These are phyloP conservation scores for Rhizodiscina lignyota DNA, from an alignment of 495 filamentous ascomycete species.

Conservation along the genomic window DNA sequence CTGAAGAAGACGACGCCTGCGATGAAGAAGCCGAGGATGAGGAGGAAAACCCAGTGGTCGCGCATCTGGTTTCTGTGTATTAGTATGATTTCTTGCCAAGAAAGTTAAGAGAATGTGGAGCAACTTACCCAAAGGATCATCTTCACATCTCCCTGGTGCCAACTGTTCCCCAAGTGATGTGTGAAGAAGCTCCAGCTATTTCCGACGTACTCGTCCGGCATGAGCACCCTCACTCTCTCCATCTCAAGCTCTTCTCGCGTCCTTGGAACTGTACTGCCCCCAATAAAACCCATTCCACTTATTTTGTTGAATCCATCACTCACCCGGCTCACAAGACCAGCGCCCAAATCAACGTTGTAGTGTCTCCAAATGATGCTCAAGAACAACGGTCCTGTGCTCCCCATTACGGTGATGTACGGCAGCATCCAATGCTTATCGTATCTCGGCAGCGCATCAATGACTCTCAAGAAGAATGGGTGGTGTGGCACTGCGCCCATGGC, in stretches of 20 bases:
- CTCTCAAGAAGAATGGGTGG: slow-evolving; percentile 66
- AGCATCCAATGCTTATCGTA: slow-evolving; percentile 66
- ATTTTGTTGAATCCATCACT: no score
- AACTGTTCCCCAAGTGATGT: slow-evolving; percentile 56
- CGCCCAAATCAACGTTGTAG: slow-evolving; percentile 12
- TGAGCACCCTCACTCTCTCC: slow-evolving; percentile 30
- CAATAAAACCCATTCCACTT: no score
- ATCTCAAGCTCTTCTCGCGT: slow-evolving; percentile 4
- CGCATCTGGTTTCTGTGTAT: slow-evolving; percentile 35
- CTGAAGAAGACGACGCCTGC: slow-evolving; percentile 38
- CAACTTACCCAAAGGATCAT: slow-evolving; percentile 56
- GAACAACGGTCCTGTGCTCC: slow-evolving; percentile 70
- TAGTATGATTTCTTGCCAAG: background rate
- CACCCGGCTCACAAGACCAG: no score
- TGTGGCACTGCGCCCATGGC: slow-evolving; percentile 67
- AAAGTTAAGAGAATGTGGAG: background rate
- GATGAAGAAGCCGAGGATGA: slow-evolving; percentile 42
- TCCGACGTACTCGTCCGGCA: slow-evolving; percentile 52
- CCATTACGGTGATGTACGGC: slow-evolving; percentile 84
- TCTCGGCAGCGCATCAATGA: slow-evolving; percentile 49
- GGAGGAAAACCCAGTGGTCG: slow-evolving; percentile 57
- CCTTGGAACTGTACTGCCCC: background rate
- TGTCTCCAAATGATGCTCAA: slow-evolving; percentile 59
- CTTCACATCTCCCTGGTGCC: slow-evolving; percentile 59
- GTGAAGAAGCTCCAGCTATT: slow-evolving; percentile 65